These are phyloP conservation scores for Lactarius trivialis DNA, from an alignment of 768 basidiomycete species.

Conservation along the genomic window DNA sequence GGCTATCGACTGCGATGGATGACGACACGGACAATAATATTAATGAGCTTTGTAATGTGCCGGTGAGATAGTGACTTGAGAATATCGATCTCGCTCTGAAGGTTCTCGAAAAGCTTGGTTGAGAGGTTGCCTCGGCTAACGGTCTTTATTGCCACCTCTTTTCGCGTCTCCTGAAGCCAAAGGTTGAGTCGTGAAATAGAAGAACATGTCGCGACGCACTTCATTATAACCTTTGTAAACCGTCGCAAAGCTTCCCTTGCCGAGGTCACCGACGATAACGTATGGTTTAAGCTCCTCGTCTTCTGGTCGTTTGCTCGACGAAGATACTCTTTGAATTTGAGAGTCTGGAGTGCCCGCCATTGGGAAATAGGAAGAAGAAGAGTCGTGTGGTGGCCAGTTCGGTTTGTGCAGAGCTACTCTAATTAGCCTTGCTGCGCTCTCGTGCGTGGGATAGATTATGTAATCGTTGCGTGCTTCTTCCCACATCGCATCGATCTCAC, in stretches of 20 bases:
- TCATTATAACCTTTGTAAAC: conserved; percentile 93
- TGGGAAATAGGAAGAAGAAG: not conserved
- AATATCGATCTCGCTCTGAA: conserved; percentile 97
- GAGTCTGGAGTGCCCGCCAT: conserved; percentile 12
- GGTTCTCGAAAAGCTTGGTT: conserved; percentile 90
- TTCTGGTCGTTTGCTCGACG: conserved; percentile 33
- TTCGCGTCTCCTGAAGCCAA: conserved; percentile 56
- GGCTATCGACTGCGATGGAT: not conserved
- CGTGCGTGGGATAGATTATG: not conserved
- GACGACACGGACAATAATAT: conserved; percentile 68
- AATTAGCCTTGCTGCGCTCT: not conserved
- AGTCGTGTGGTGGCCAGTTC: not conserved
- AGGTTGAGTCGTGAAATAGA: not conserved
- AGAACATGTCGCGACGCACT: conserved; percentile 39
- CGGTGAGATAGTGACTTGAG: conserved; percentile 89
- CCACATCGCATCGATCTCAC: no score
- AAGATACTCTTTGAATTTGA: conserved; percentile 1
- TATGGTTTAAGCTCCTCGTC: conserved; percentile 74
- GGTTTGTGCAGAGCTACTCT: not conserved
- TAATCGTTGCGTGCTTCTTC: not conserved
- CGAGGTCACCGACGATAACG: conserved; percentile 67
- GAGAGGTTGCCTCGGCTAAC: conserved; percentile 84
- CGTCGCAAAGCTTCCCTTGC: conserved; percentile 92
- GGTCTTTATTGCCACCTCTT: conserved; percentile 89
- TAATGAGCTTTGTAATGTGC: conserved; percentile 88